These are phyloP conservation scores for Sarocladiaceae sp. DNA, from an alignment of 2,329 filamentous ascomycete species.

Conservation along the genomic window DNA sequence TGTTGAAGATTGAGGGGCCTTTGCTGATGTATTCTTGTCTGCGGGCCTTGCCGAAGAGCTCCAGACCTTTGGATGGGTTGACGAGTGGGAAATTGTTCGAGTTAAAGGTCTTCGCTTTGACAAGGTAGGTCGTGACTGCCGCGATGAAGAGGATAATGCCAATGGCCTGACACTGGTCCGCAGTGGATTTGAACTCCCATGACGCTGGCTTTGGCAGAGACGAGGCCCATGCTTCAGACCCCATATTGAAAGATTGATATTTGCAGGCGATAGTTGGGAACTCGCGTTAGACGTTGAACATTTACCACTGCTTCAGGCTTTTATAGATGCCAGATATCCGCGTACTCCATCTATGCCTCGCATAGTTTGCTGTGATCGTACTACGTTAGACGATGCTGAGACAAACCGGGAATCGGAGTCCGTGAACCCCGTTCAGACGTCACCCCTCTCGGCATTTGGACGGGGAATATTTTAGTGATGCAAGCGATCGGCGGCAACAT, in stretches of 20 bases:
- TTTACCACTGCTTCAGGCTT: too few species aligned
- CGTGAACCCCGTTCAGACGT: too few species aligned
- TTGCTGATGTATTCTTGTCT: background rate
- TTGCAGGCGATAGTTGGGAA: too few species aligned
- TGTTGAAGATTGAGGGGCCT: background rate
- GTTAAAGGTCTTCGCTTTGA: background rate
- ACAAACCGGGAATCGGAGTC: too few species aligned
- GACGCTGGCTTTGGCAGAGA: background rate
- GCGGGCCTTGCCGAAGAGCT: constrained; percentile 1
- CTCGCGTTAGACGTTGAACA: too few species aligned
- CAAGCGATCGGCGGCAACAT: too few species aligned
- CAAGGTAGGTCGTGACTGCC: background rate
- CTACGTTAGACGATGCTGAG: too few species aligned
- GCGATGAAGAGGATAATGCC: background rate
- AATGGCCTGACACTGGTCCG: background rate
- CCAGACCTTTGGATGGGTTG: constrained; percentile 5
- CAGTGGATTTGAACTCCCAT: background rate
- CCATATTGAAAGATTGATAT: constrained; percentile 4
- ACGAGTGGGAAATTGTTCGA: constrained; percentile 2
- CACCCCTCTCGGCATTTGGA: too few species aligned
- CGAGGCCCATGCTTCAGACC: background rate
- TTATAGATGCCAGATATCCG: too few species aligned
- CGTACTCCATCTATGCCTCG: too few species aligned
- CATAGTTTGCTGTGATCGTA: too few species aligned
- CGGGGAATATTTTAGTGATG: too few species aligned